Evolutionary conservation across 208 protist species (phyloP).

Genomic region (Herpetomonas samuelpessoai): DNA sequence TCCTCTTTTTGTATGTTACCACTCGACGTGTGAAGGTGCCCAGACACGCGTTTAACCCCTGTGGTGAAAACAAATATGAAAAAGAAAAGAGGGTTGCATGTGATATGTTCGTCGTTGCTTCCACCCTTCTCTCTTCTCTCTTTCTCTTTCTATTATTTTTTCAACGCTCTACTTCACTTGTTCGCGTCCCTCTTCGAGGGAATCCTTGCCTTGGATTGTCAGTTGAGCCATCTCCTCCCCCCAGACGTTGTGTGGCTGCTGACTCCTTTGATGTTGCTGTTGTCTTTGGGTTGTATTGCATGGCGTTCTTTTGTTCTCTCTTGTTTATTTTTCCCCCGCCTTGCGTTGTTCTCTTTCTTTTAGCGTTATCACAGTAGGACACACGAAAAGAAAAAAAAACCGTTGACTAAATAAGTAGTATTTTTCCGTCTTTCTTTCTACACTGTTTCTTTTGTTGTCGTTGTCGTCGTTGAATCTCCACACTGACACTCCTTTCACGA

Average conservation of each 20-base stretch:
- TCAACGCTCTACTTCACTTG: neutral
- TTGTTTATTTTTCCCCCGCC: conserved; percentile 9
- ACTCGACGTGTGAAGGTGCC: too few species aligned
- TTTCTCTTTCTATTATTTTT: conserved; percentile 11
- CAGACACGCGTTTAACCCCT: too few species aligned
- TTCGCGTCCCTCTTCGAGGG: neutral
- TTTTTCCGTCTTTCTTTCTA: conserved; percentile 3
- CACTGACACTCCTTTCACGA: too few species aligned
- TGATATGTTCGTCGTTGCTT: too few species aligned
- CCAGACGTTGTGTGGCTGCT: too few species aligned
- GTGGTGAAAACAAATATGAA: too few species aligned
- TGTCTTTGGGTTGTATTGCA: too few species aligned
- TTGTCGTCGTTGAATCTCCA: conserved; percentile 2
- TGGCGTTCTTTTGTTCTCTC: too few species aligned
- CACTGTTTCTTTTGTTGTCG: conserved; percentile 1
- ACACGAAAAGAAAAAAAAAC: conserved; percentile 16
- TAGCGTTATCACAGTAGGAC: conserved; percentile 14
- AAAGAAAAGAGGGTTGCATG: too few species aligned
- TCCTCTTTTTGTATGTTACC: conserved; percentile 10
- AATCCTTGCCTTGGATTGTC: neutral
- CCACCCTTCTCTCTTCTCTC: conserved; percentile 13
- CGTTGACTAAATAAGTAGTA: conserved; percentile 5
- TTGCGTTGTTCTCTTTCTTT: conserved; percentile 6
- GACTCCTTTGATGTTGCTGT: too few species aligned
- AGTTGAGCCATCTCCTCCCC: too few species aligned